These are phyloP conservation scores for Chrysanthemum seticuspe DNA, from an alignment of 129 eudicot species.

Conservation along the genomic window DNA sequence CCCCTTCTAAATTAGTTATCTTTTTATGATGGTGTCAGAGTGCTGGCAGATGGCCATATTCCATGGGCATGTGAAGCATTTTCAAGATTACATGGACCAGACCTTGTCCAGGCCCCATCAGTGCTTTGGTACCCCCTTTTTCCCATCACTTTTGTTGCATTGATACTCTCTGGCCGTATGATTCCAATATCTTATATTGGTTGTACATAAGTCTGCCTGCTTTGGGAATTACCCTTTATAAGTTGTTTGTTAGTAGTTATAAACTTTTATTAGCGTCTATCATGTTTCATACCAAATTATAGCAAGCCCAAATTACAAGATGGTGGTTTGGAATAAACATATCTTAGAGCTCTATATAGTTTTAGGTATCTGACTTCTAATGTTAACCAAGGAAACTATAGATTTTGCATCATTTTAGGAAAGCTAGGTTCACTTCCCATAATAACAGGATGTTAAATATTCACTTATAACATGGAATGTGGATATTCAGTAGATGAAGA, in stretches of 20 bases:
- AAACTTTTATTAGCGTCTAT: neutral
- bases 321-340: too few species aligned
- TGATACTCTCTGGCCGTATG: neutral
- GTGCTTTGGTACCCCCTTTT: constrained; percentile 59
- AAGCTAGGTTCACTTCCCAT: too few species aligned
- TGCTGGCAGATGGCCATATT: constrained; percentile 94
- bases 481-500: too few species aligned
- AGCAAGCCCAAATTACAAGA: too few species aligned
- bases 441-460: too few species aligned
- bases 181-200: neutral
- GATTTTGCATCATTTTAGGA: too few species aligned
- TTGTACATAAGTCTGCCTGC: neutral
- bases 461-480: too few species aligned
- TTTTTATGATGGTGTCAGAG: constrained; percentile 48
- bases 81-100: constrained; percentile 69
- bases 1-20: neutral
- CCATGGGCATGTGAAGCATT: constrained; percentile 97
- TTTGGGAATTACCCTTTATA: neutral
- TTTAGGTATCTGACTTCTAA: too few species aligned
- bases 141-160: neutral
- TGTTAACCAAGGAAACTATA: too few species aligned
- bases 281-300: too few species aligned
- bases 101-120: constrained; percentile 63
- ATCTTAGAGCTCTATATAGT: too few species aligned
- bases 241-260: neutral